These are phyloP conservation scores for Xylogone sp. DNA, from an alignment of 2,329 filamentous ascomycete genomes.

Conservation along the genomic window DNA sequence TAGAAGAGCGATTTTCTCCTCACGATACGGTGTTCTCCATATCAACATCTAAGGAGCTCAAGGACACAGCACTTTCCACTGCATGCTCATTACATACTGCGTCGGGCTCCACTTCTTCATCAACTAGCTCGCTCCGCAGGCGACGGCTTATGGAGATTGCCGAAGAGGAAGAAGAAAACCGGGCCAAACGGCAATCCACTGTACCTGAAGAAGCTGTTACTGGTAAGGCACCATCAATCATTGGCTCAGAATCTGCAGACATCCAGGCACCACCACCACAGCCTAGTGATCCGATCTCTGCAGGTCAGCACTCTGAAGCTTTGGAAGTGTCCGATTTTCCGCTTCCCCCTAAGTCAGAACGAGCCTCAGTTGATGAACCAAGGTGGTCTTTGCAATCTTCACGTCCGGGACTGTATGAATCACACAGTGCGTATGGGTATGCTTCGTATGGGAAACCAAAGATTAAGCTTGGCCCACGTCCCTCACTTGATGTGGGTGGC, in stretches of 20 bases:
- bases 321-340: not conserved
- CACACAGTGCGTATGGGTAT: constrained; percentile 44
- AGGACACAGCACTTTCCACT: constrained; percentile 81
- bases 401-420: constrained; percentile 41
- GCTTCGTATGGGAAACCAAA: constrained; percentile 62
- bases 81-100: constrained; percentile 88
- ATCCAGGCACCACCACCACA: not conserved
- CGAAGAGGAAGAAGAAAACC: constrained; percentile 73
- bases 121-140: constrained; percentile 72
- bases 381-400: constrained; percentile 45
- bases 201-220: constrained; percentile 40
- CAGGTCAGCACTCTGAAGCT: not conserved
- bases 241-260: constrained; percentile 2
- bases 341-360: not conserved
- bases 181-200: constrained; percentile 56
- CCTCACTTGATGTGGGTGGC: constrained; percentile 64
- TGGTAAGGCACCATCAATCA: constrained; percentile 18
- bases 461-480: constrained; percentile 83
- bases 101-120: constrained; percentile 80
- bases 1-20: constrained; percentile 72
- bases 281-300: not conserved
- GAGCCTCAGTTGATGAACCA: constrained; percentile 15
- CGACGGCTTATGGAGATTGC: constrained; percentile 84
- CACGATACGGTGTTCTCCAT: constrained; percentile 85
- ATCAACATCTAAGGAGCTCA: constrained; percentile 69